Evolutionary conservation across 1,284 basidiomycete species (phyloP), one percentile per base, ranked within the genome.

Genomic region (Rhodotorula sp.): DNA sequence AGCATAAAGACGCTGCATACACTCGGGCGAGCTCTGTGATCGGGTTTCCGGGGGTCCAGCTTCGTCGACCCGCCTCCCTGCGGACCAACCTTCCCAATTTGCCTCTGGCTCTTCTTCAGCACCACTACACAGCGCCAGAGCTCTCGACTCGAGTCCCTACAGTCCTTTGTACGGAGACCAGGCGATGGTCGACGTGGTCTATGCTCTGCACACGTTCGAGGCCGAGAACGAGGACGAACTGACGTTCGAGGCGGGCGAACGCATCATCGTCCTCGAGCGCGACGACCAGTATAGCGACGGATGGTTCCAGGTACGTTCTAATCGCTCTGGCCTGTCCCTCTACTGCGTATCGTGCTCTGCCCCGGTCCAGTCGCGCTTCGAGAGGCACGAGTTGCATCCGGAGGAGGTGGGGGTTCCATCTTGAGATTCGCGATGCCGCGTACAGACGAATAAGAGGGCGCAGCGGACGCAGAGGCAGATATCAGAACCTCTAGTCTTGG

Each of bases 221-320:
- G 94, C 95, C 15, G 94, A 99, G 82, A 89, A 97, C 80, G 90
- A 92, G 64, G 95, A 99, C 82, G 95, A 99, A 82, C 87, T 98
- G 63, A 81, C 88, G 6, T 97, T 99, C 81, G 85, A 84, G 69
- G 89, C 89, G 5, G 95, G 94, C 14, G 93, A 98, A 77, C 85
- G 87, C 73, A 93, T 99, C 78, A 87, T 91, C 78, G 88, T 99
- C 57, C 76, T 97, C 56, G 95, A 99, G 84, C 91, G 88, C 83
- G 95, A 99, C 81, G 95, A 99, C 75, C 84, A 88, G 69, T 99
- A 93, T 80, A 88, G 88, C 56, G 95, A 99, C 81, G 95, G 95
- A n/a, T 99, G 95, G 95, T 98, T 92, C 93, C 90, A 93, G 87
- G 94, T 94, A 78, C 82, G 90, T 84, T 19, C 10, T 12, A 21